Conservation (phyloP, 805 yeast genomes). For the Candida dajiaensis region DNA sequence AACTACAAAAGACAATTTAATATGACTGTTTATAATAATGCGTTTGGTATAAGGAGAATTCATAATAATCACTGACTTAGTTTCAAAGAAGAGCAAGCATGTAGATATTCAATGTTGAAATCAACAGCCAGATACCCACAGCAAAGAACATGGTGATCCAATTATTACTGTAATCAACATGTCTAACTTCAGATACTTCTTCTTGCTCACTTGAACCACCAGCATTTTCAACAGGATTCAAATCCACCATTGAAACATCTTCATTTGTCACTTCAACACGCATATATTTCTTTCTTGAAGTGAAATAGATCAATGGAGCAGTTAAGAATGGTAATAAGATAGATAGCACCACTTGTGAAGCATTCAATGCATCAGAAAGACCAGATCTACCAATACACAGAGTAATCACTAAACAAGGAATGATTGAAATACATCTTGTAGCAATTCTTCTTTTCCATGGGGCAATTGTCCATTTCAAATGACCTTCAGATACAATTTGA, state of each 20-base stretch:
- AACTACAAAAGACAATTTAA: too few relatives aligned
- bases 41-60: too few relatives aligned
- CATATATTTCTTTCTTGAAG: slow-evolving; percentile 69
- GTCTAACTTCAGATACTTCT: slow-evolving; percentile 7
- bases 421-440: slow-evolving; percentile 71
- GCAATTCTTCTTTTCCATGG: slow-evolving; percentile 79
- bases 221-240: slow-evolving; percentile 2
- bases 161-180: slow-evolving; percentile 53
- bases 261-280: slow-evolving; percentile 35
- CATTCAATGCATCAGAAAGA: slow-evolving; percentile 63
- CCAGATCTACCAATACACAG: slow-evolving; percentile 70
- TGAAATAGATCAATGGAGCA: slow-evolving; percentile 81
- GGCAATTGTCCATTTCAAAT: slow-evolving; percentile 68
- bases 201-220: slow-evolving; percentile 8
- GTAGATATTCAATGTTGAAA: slow-evolving; percentile 67
- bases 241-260: slow-evolving; percentile 6
- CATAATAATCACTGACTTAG: too few relatives aligned
- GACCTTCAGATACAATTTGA: slow-evolving; percentile 89
- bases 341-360: slow-evolving; percentile 83
- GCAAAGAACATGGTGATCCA: slow-evolving; percentile 50
- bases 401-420: slow-evolving; percentile 76
- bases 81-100: slow-evolving; percentile 38
- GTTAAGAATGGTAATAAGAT: slow-evolving; percentile 77
- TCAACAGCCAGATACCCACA: slow-evolving; percentile 59
- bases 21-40: too few relatives aligned